Evolutionary conservation across 306 rosid genomes (phyloP).

Genomic region (Cucumis cinereus): DNA sequence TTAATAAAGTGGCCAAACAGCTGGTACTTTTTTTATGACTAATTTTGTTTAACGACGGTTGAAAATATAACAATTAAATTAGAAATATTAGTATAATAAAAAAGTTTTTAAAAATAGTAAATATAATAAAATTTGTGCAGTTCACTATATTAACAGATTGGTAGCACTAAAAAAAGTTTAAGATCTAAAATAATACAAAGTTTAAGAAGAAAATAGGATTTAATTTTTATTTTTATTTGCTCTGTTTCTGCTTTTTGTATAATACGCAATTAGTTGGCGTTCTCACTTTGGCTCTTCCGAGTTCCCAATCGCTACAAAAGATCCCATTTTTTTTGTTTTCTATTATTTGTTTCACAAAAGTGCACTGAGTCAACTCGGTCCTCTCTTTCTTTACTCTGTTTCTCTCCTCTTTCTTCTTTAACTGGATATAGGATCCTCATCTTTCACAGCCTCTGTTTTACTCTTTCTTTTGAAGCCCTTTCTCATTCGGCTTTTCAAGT

Average conservation of each 20-base stretch:
- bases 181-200: no score
- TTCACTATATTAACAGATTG: no score
- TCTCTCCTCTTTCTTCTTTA: slow-evolving; percentile 2
- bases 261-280: slow-evolving; percentile 9
- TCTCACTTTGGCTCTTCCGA: not conserved
- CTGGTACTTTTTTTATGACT: no score
- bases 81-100: no score
- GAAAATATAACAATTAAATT: no score
- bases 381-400: slow-evolving; percentile 16
- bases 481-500: not conserved
- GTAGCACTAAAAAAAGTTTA: no score
- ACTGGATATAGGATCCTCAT: slow-evolving; percentile 27
- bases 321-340: slow-evolving; percentile 12
- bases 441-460: not conserved
- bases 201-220: no score
- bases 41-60: no score
- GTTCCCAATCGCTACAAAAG: slow-evolving; percentile 9
- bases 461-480: not conserved
- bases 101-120: no score
- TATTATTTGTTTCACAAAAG: not conserved
- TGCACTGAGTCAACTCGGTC: slow-evolving; percentile 1
- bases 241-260: slow-evolving; percentile 16
- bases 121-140: no score
- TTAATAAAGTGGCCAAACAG: no score
- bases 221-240: not conserved